Percentiles rank a stretch among this genome's conserved stretches.
Conservation (phyloP, 1,284 basidiomycete genomes). For the Taiwanofungus camphoratus region DNA sequence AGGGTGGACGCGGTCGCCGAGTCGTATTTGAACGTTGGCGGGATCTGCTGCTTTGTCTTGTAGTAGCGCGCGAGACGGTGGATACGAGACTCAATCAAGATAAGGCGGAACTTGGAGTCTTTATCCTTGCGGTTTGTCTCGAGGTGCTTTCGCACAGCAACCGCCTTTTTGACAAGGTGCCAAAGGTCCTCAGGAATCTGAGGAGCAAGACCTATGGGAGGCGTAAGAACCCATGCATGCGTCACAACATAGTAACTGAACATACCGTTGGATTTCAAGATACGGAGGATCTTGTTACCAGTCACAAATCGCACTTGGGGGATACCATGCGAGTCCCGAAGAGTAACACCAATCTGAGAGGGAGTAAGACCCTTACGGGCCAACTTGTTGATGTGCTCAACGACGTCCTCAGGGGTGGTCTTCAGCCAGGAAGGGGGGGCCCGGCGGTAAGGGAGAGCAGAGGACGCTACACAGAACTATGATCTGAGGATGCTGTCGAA, state of each 20-base stretch:
- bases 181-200: conserved; percentile 99
- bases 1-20: conserved; percentile 86
- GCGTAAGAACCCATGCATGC: background rate
- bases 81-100: conserved; percentile 98
- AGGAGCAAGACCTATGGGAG: conserved; percentile 80
- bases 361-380: conserved; percentile 97
- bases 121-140: conserved; percentile 98
- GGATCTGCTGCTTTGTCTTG: conserved; percentile 97
- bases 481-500: conserved; percentile 3
- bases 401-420: conserved; percentile 91
- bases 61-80: conserved; percentile 96
- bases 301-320: conserved; percentile 97
- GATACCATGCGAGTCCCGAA: conserved; percentile 97
- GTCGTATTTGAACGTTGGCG: conserved; percentile 98
- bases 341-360: conserved; percentile 96
- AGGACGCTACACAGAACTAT: conserved; percentile 58
- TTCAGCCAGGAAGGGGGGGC: conserved; percentile 96
- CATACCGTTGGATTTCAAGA: conserved; percentile 92
- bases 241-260: conserved; percentile 11
- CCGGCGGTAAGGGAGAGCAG: conserved; percentile 96
- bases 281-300: conserved; percentile 99
- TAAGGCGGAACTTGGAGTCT: conserved; percentile 97
- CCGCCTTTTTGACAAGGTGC: conserved; percentile 99
- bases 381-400: conserved; percentile 95
- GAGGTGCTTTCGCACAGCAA: conserved; percentile 97